Conservation (phyloP, 148 eudicot species). For the Diospyros lotus region DNA sequence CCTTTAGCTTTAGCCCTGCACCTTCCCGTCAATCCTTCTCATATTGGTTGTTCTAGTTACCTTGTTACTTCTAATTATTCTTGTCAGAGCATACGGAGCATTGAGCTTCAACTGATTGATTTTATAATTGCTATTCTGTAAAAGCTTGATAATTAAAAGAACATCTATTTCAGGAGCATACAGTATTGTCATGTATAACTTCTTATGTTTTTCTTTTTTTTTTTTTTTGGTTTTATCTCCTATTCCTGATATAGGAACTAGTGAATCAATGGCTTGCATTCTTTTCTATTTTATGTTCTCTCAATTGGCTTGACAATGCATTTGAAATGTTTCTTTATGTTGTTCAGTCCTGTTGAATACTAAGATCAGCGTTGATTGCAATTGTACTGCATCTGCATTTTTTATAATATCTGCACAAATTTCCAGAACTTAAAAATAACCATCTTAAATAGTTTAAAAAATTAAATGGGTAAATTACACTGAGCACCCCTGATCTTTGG, state of each 20-base stretch:
- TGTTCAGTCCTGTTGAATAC: background rate
- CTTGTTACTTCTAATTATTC: background rate
- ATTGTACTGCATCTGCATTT: background rate
- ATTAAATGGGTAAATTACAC: no score
- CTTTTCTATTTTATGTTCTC: background rate
- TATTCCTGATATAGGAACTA: background rate
- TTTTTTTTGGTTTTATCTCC: background rate
- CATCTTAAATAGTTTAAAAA: background rate
- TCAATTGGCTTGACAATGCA: background rate
- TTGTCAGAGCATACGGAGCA: background rate
- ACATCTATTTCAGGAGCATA: no score
- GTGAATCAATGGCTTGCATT: background rate
- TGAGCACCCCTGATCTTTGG: no score
- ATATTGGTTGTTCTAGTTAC: background rate
- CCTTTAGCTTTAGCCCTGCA: no score
- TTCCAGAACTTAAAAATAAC: background rate
- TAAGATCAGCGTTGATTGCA: background rate
- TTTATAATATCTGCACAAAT: background rate
- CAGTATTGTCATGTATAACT: no score
- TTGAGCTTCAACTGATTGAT: background rate
- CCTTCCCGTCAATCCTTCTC: background rate
- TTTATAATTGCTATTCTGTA: background rate
- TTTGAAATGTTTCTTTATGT: slow-evolving; percentile 3
- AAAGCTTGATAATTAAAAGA: no score
- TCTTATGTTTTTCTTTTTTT: background rate